Base-by-base conservation (phyloP, 2,329 filamentous ascomycete genomes). In the Alternaria sp. region DNA sequence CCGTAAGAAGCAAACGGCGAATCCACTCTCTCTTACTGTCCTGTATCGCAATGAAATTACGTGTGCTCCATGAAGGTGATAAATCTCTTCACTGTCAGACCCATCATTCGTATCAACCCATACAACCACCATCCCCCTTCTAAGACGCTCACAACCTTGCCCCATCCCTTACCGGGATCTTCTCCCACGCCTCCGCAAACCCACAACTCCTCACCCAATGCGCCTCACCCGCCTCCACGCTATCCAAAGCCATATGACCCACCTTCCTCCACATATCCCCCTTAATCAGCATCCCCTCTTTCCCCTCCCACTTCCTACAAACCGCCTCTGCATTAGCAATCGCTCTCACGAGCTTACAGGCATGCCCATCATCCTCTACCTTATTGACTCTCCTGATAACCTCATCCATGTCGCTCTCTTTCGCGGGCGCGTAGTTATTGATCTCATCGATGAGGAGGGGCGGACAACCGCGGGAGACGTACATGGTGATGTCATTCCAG, bases 331-430 rank as follows among this genome's bases (percentile, higher is more conserved):
- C 91, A 67, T 92, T 78, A 4, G 85, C 84, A 17, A 95, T 75
- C 1, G 91, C 88, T 31, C 93, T 82, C 7, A 89, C 82, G 5
- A 96, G 78, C 77, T 97, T 97, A 53, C 88, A 82, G 9, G 87
- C 83, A 77, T 98, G 94, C 0, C 93, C 93, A 75, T 97, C 93
- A 65, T 97, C 93, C 0, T 83, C 71, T 23, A 81, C 72, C 34
- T 68, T 65, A 53, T 82, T 82, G 49, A 78, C 84, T 51, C 73
- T 80, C 60, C 77, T 71, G 60, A 83, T 80, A 42, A 84, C 70
- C 21, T 70, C 76, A 40, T 76, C 76, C 84, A 81, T 83, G 40
- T 23, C 51, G 0, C 63, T 60, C n/a, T 63, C 54, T 6, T 59
- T 39, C 55, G 80, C 84, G 0, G 88, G 84, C 1, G 78, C 75